Evolutionary conservation across 2,329 filamentous ascomycete genomes (phyloP).

Genomic region (Diaporthe nobilis): DNA sequence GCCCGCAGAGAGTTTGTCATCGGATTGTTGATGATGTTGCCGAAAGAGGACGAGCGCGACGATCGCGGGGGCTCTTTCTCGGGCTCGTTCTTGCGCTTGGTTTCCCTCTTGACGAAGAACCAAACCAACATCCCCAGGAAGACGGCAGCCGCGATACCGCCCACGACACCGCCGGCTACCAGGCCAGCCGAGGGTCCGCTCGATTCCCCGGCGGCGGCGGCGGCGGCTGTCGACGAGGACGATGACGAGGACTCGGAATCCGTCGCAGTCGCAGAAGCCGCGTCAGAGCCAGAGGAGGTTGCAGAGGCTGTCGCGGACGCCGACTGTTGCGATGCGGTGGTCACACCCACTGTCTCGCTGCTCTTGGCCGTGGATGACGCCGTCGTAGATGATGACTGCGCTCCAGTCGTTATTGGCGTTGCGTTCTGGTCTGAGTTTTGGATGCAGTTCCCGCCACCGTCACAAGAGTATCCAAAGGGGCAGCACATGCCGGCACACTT

Average conservation of each 20-base stretch:
- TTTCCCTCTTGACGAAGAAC: conserved; percentile 54
- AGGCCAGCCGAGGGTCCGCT: conserved; percentile 55
- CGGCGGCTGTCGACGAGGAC: conserved; percentile 44
- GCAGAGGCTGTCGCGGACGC: conserved; percentile 44
- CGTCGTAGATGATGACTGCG: conserved; percentile 44
- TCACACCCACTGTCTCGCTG: conserved; percentile 42
- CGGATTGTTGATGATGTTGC: conserved; percentile 71
- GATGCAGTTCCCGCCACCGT: conserved; percentile 63
- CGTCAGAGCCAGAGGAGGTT: conserved; percentile 42
- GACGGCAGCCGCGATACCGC: conserved; percentile 58
- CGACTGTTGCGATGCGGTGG: conserved; percentile 43
- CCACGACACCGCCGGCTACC: conserved; percentile 64
- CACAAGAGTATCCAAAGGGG: conserved; percentile 79
- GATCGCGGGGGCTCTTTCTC: conserved; percentile 43
- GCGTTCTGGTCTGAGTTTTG: conserved; percentile 65
- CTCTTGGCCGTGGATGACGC: conserved; percentile 45
- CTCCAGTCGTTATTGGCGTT: conserved; percentile 44
- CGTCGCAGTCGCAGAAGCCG: conserved; percentile 44
- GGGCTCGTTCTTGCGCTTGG: conserved; percentile 43
- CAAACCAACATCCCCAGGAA: conserved; percentile 56
- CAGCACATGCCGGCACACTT: conserved; percentile 77
- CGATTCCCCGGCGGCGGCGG: conserved; percentile 41
- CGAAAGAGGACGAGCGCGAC: conserved; percentile 56
- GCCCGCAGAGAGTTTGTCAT: conserved; percentile 50
- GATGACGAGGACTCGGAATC: conserved; percentile 43